These are phyloP conservation scores for Pontederia crassipes DNA, from an alignment of 176 grass and related monocot genomes.

Conservation along the genomic window DNA sequence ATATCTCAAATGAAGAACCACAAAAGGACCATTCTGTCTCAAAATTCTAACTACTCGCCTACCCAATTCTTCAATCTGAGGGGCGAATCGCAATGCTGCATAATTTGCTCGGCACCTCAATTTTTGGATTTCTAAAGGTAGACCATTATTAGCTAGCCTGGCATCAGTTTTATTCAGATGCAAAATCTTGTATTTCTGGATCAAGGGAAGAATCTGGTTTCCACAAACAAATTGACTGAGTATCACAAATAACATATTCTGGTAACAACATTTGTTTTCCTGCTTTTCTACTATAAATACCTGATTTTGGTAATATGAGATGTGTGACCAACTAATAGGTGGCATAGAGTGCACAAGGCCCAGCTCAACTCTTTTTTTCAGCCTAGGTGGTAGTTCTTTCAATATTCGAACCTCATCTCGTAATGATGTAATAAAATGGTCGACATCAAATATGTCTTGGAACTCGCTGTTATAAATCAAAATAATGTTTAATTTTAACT, in stretches of 20 bases:
- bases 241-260: neutral
- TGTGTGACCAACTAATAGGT: conserved; percentile 83
- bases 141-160: conserved; percentile 75
- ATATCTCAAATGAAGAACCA: conserved; percentile 88
- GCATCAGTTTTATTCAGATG: conserved; percentile 84
- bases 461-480: conserved; percentile 56
- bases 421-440: conserved; percentile 86
- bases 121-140: conserved; percentile 71
- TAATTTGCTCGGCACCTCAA: conserved; percentile 79
- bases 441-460: conserved; percentile 90
- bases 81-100: conserved; percentile 67
- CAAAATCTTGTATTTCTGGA: conserved; percentile 75
- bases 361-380: conserved; percentile 62
- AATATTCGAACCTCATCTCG: conserved; percentile 80
- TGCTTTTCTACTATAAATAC: conserved; percentile 23
- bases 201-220: conserved; percentile 78
- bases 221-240: conserved; percentile 18
- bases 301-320: conserved; percentile 74
- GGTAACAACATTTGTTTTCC: neutral
- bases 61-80: conserved; percentile 76
- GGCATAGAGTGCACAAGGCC: conserved; percentile 69
- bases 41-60: conserved; percentile 64
- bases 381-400: conserved; percentile 64
- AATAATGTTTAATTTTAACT: neutral
- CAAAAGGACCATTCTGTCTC: conserved; percentile 54